phyloP scores from a whole-genome alignment of 108 stramenopile genomes.

The Aurantiochytrium sp. region DNA sequence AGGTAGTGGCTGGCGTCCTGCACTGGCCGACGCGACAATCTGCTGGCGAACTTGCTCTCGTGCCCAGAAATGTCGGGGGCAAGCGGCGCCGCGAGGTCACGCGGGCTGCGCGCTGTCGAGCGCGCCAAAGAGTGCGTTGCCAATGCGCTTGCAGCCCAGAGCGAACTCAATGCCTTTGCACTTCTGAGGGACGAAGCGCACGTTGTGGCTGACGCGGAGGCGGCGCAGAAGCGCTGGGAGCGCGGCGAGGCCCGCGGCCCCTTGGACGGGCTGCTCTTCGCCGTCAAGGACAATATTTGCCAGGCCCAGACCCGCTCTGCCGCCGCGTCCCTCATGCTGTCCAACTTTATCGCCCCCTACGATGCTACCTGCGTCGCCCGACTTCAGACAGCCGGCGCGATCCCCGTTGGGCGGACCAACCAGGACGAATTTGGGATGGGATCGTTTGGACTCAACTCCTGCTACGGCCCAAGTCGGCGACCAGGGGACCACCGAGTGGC shows the following conservation, averaged over 20 bases:
- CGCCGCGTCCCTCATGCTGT: slow-evolving; percentile 73
- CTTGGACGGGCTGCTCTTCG: slow-evolving; percentile 76
- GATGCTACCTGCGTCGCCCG: slow-evolving; percentile 72
- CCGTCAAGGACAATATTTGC: slow-evolving; percentile 90
- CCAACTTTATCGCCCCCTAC: slow-evolving; percentile 48
- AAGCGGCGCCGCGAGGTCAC: too few relatives aligned
- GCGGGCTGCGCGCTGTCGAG: too few relatives aligned
- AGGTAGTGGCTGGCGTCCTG: too few relatives aligned
- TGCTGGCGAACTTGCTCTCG: too few relatives aligned
- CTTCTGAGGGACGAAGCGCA: too few relatives aligned
- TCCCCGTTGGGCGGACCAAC: slow-evolving; percentile 79
- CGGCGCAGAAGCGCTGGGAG: not conserved
- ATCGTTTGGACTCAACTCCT: slow-evolving; percentile 65
- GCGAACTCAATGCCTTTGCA: too few relatives aligned
- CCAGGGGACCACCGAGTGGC: slow-evolving; percentile 41
- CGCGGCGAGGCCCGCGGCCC: not conserved
- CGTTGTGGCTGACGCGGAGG: too few relatives aligned
- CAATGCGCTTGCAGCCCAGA: too few relatives aligned
- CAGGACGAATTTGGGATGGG: slow-evolving; percentile 99
- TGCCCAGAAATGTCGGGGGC: too few relatives aligned
- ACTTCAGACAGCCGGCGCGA: slow-evolving; percentile 66
- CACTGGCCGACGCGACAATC: too few relatives aligned
- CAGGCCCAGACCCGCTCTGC: slow-evolving; percentile 64
- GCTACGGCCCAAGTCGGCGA: slow-evolving; percentile 54
- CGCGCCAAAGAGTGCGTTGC: too few relatives aligned